Conservation (phyloP, 2,329 filamentous ascomycete species). For the Xylaria multiplex region DNA sequence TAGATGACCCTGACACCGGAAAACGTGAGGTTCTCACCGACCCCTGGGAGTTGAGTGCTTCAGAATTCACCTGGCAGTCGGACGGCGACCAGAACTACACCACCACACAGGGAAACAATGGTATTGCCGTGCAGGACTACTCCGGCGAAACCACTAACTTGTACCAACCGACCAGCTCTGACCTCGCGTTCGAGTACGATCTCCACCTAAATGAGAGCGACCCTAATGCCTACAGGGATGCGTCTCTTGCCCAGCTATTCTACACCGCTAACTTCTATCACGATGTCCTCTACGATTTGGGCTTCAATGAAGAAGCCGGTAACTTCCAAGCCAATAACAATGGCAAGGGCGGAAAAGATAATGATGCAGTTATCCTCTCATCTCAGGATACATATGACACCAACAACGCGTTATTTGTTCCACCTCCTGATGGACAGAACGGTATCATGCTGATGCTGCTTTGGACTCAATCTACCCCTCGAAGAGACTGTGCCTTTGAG, state of each 20-base stretch:
- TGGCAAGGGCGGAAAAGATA: slow-evolving; percentile 60
- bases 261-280: slow-evolving; percentile 70
- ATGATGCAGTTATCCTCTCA: slow-evolving; percentile 65
- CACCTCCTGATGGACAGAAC: slow-evolving; percentile 61
- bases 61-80: slow-evolving; percentile 64
- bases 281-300: slow-evolving; percentile 66
- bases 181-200: slow-evolving; percentile 58
- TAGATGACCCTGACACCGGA: slow-evolving; percentile 64
- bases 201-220: slow-evolving; percentile 50
- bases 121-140: slow-evolving; percentile 62
- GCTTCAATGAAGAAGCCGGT: slow-evolving; percentile 66
- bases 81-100: slow-evolving; percentile 60
- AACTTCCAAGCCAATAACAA: slow-evolving; percentile 70
- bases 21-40: slow-evolving; percentile 56
- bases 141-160: slow-evolving; percentile 56
- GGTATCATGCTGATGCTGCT: slow-evolving; percentile 70
- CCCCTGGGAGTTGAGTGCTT: slow-evolving; percentile 59
- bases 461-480: slow-evolving; percentile 59
- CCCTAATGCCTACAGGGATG: slow-evolving; percentile 59
- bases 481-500: slow-evolving; percentile 66
- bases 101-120: slow-evolving; percentile 68
- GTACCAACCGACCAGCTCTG: slow-evolving; percentile 58
- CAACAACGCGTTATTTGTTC: slow-evolving; percentile 62
- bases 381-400: slow-evolving; percentile 63
- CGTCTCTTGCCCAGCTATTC: slow-evolving; percentile 67